Evolutionary conservation across 495 filamentous ascomycete genomes (phyloP), one percentile per base, ranked within the genome.

Genomic region (Corynascus novoguineensis): DNA sequence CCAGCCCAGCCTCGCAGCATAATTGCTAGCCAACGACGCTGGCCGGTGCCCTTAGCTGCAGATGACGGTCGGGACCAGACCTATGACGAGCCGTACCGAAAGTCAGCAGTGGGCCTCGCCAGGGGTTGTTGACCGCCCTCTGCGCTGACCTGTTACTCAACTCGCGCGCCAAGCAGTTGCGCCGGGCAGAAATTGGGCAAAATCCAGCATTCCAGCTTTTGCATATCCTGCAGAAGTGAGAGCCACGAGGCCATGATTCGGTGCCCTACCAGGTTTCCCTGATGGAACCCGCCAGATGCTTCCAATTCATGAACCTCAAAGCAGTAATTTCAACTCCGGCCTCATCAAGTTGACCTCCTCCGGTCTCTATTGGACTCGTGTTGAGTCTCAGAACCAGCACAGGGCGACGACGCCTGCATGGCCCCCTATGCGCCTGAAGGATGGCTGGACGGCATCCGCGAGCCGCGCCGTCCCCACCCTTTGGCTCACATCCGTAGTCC

Each of bases 41-140:
- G 24, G 28, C 17, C n/a, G n/a, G 47, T 50, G n/a, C n/a, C n/a
- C 7, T 41, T n/a, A 22, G n/a, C 17, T 49, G 40, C 27, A 15
- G 38, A 21, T 46, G 28, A n/a, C n/a, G n/a, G 52, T 42, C 28
- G 21, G 17, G 41, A 2, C 5, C 5, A 15, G 31, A 25, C 53
- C 53, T 55, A 55, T 55, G 31, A 12, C n/a, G 53, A 47, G 22
- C 41, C 53, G 22, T 47, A 32, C 44, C 34, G 38, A 46, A 15
- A 38, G 38, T 4, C 5, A 22, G 0, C 6, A 45, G 5, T 21
- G 41, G 38, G 25, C n/a, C 32, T 48, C 15, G 17, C n/a, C 28
- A 10, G 25, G 29, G 19, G 41, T 24, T 25, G 10, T 41, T 41
- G 37, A 41, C n/a, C 24, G 31, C 42, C 14, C 31, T 3, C 9